Evolutionary conservation across 805 yeast genomes (phyloP).

Genomic region (Wickerhamiella spandovensis): DNA sequence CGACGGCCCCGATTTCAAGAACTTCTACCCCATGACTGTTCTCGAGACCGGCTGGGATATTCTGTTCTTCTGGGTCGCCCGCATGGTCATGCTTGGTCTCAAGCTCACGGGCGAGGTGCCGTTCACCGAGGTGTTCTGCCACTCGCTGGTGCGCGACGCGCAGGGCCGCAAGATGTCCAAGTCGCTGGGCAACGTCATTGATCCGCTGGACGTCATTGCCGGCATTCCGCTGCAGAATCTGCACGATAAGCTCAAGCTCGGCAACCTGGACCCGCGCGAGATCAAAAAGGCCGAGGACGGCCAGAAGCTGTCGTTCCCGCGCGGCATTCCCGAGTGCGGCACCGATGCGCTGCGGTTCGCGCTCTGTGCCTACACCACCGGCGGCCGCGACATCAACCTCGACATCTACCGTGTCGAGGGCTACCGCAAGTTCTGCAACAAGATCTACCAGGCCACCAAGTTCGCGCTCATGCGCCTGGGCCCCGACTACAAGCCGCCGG

Average conservation of each 20-base stretch:
- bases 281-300: constrained; percentile 77
- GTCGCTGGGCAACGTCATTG: constrained; percentile 91
- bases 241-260: constrained; percentile 61
- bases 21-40: constrained; percentile 82
- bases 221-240: constrained; percentile 74
- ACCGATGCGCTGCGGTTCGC: constrained; percentile 98
- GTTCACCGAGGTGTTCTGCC: constrained; percentile 94
- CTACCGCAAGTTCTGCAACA: constrained; percentile 98
- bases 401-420: constrained; percentile 96
- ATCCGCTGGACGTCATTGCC: constrained; percentile 84
- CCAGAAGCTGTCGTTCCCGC: constrained; percentile 80
- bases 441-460: constrained; percentile 97
- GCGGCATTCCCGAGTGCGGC: constrained; percentile 98
- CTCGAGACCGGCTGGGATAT: constrained; percentile 99
- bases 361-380: constrained; percentile 94
- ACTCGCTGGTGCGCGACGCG: constrained; percentile 95
- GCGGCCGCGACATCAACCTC: constrained; percentile 95
- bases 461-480: constrained; percentile 90
- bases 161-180: constrained; percentile 98
- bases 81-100: constrained; percentile 87
- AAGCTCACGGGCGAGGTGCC: constrained; percentile 87
- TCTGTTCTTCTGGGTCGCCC: constrained; percentile 94
- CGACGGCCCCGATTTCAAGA: constrained; percentile 55
- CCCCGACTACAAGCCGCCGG: constrained; percentile 71
- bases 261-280: constrained; percentile 85